phyloP scores from a whole-genome alignment of 192 early-diverging fungal species.

The Mortierella antarctica region DNA sequence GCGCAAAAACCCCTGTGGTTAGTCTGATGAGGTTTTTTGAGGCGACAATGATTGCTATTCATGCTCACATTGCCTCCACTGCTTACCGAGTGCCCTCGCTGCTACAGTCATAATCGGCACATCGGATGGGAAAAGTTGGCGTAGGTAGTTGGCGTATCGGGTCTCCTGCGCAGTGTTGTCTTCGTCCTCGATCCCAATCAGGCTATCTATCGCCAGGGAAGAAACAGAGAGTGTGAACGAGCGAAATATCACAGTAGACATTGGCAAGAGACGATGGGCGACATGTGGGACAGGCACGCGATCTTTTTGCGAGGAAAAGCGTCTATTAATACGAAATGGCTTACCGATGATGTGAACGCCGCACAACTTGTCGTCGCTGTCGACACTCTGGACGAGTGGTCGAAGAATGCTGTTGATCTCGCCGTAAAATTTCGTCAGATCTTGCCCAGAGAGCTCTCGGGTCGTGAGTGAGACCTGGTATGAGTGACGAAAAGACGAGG shows the following conservation, averaged over 20 bases:
- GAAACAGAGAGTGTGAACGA: too few species aligned
- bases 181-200: slow-evolving; percentile 86
- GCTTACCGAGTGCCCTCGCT: slow-evolving; percentile 74
- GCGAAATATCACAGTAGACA: too few species aligned
- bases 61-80: not conserved
- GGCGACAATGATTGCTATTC: not conserved
- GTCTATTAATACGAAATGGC: slow-evolving; percentile 1
- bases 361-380: slow-evolving; percentile 81
- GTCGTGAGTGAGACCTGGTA: slow-evolving; percentile 30
- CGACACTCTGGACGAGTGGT: slow-evolving; percentile 76
- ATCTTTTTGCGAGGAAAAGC: too few species aligned
- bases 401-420: slow-evolving; percentile 83
- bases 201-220: slow-evolving; percentile 64
- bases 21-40: too few species aligned
- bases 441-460: slow-evolving; percentile 76
- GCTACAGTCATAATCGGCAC: slow-evolving; percentile 79
- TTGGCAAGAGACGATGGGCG: not conserved
- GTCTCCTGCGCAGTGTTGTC: slow-evolving; percentile 81
- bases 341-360: slow-evolving; percentile 84
- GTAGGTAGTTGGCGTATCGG: slow-evolving; percentile 85
- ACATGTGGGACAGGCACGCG: too few species aligned
- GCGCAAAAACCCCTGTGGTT: not conserved
- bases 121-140: slow-evolving; percentile 75
- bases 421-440: slow-evolving; percentile 75
- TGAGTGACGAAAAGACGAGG: not conserved